These are phyloP conservation scores for Trypethelium eluteriae DNA, from an alignment of 495 filamentous ascomycete species.

Conservation along the genomic window DNA sequence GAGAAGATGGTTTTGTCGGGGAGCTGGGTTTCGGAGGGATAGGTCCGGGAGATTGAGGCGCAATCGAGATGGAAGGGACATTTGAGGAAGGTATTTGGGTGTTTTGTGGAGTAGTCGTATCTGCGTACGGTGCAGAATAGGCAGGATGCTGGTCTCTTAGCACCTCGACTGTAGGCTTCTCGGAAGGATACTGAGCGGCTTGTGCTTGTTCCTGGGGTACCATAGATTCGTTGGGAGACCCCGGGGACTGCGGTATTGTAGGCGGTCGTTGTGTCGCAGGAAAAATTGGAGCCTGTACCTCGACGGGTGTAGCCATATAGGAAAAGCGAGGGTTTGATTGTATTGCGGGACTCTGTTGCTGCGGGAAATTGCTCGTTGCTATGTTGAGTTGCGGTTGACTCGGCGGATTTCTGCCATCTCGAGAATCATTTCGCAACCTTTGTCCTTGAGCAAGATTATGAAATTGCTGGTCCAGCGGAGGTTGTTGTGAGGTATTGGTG, in stretches of 20 bases:
- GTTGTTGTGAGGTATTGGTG: not conserved
- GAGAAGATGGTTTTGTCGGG: not conserved
- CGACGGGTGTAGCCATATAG: conserved; percentile 4
- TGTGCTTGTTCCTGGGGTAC: not conserved
- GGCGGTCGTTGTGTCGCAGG: conserved; percentile 1
- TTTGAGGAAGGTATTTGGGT: not conserved
- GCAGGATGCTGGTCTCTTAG: conserved; percentile 2
- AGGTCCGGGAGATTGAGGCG: conserved; percentile 17
- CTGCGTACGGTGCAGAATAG: conserved; percentile 8
- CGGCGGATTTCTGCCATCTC: not conserved
- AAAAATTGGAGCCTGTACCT: not conserved
- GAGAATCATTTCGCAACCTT: not conserved
- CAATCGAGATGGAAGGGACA: not conserved
- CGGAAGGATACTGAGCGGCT: conserved; percentile 11
- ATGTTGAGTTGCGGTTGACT: not conserved
- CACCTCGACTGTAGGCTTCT: not conserved
- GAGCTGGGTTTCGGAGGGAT: conserved; percentile 14
- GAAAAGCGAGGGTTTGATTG: conserved; percentile 2
- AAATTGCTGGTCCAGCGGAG: not conserved
- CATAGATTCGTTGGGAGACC: conserved; percentile 6
- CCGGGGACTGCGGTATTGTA: conserved; percentile 18
- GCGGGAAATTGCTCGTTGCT: not conserved
- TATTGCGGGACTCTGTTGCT: not conserved
- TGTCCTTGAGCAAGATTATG: not conserved
- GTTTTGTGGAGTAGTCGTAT: not conserved